Evolutionary conservation across 73 alveolate genomes (phyloP).

Genomic region (Diophrys appendiculata): DNA sequence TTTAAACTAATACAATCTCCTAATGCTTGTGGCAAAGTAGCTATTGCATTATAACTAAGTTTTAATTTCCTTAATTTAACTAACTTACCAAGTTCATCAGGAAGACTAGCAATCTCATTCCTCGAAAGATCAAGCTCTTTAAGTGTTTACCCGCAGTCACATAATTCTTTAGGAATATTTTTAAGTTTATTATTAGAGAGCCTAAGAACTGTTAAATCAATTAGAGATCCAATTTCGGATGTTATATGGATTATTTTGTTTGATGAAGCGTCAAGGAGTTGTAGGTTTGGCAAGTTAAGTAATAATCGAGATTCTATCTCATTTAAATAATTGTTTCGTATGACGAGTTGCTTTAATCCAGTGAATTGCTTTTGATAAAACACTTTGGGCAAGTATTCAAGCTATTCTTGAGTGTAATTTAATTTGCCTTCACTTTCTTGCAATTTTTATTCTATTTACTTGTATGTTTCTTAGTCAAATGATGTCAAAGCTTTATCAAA

Average conservation of each 20-base stretch:
- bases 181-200: conserved; percentile 23
- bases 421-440: neutral
- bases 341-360: neutral
- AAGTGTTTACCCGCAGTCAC: neutral
- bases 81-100: conserved; percentile 18
- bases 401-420: neutral
- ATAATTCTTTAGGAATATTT: neutral
- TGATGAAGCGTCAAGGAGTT: neutral
- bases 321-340: no score
- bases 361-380: no score
- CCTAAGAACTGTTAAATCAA: conserved; percentile 14
- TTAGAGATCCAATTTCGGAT: neutral
- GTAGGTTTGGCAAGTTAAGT: neutral
- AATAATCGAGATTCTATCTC: neutral
- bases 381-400: neutral
- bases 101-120: conserved; percentile 39
- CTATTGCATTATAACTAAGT: conserved; percentile 20
- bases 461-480: neutral
- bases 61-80: conserved; percentile 26
- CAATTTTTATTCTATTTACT: no score
- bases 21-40: conserved; percentile 29
- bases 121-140: conserved; percentile 18
- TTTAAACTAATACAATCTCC: conserved; percentile 48
- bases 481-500: neutral
- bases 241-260: neutral